phyloP scores from a whole-genome alignment of 768 basidiomycete genomes.

The Psilocybe cubensis region DNA sequence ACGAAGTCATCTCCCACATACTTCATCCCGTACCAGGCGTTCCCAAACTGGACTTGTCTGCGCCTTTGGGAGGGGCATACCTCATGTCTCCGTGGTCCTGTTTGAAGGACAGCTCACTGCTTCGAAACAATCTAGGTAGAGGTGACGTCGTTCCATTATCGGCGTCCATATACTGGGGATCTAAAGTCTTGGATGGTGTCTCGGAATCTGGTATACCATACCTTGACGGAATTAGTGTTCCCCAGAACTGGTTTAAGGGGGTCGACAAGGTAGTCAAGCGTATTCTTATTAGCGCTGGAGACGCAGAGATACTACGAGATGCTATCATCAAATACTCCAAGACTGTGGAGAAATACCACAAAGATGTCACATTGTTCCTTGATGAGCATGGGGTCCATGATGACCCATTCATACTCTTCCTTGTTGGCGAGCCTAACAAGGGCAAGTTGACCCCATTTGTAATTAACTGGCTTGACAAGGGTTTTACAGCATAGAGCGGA shows the following conservation, averaged over 20 bases:
- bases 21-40: constrained; percentile 36
- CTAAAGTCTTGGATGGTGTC: constrained; percentile 15
- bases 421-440: constrained; percentile 14
- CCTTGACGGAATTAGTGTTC: constrained; percentile 25
- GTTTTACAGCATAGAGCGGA: neutral
- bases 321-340: constrained; percentile 26
- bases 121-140: constrained; percentile 11
- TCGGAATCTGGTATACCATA: constrained; percentile 19
- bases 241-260: constrained; percentile 30
- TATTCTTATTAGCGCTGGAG: constrained; percentile 31
- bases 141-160: constrained; percentile 21
- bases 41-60: constrained; percentile 22
- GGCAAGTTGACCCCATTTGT: constrained; percentile 19
- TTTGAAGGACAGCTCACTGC: constrained; percentile 22
- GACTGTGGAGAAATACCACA: constrained; percentile 9
- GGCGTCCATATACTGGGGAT: constrained; percentile 17
- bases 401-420: constrained; percentile 20
- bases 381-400: constrained; percentile 21
- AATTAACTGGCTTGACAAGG: constrained; percentile 18
- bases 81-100: constrained; percentile 46
- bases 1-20: constrained; percentile 40
- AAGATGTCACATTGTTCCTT: constrained; percentile 15
- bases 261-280: constrained; percentile 23
- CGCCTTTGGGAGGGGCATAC: constrained; percentile 32
- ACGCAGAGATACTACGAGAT: constrained; percentile 27